Evolutionary conservation across 2,329 filamentous ascomycete genomes (phyloP).

Genomic region (Penicillium sp.): DNA sequence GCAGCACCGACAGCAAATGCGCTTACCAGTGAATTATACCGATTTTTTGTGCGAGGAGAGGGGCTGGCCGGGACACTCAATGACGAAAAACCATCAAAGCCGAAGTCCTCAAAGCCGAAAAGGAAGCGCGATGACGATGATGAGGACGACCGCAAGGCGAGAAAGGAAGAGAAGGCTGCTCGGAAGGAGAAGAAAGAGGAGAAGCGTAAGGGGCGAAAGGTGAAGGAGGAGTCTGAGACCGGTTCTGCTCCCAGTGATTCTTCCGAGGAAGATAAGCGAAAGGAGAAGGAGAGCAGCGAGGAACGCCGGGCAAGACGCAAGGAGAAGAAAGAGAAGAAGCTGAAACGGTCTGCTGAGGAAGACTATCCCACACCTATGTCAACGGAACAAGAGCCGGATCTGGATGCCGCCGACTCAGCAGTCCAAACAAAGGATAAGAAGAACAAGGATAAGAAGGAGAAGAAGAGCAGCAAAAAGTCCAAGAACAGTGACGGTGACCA

Average conservation of each 20-base stretch:
- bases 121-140: conserved; percentile 39
- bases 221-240: conserved; percentile 18
- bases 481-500: conserved; percentile 23
- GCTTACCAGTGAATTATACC: conserved; percentile 64
- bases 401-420: conserved; percentile 21
- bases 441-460: conserved; percentile 19
- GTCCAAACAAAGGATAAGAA: conserved; percentile 20
- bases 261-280: conserved; percentile 15
- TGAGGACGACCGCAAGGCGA: conserved; percentile 15
- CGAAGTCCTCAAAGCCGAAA: conserved; percentile 19
- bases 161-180: conserved; percentile 35
- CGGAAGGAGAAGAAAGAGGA: conserved; percentile 23
- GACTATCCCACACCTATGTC: conserved; percentile 36
- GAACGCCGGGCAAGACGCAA: conserved; percentile 18
- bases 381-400: conserved; percentile 36
- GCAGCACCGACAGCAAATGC: conserved; percentile 51
- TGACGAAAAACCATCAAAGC: conserved; percentile 8
- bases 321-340: conserved; percentile 18
- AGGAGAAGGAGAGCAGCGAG: conserved; percentile 29
- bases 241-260: conserved; percentile 4
- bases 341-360: conserved; percentile 19
- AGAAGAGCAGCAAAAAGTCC: conserved; percentile 33
- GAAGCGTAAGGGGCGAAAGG: conserved; percentile 19
- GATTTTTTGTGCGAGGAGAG: conserved; percentile 81
- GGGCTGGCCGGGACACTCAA: conserved; percentile 67